These are phyloP conservation scores for Beauveria caledonica DNA, from an alignment of 2,329 filamentous ascomycete genomes.

Conservation along the genomic window DNA sequence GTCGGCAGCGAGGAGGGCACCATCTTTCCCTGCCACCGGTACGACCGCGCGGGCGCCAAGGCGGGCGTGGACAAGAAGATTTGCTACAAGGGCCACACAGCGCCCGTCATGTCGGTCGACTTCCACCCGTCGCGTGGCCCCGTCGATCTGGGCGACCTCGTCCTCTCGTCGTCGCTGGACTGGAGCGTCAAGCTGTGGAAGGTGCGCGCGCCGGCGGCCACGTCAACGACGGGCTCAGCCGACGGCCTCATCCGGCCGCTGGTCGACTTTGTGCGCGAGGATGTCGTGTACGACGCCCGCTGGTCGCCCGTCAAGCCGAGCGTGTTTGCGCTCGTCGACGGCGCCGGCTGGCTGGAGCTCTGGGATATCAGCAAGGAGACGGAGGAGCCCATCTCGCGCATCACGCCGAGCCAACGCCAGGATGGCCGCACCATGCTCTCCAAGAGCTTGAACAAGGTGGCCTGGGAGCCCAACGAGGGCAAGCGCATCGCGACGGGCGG, in stretches of 20 bases:
- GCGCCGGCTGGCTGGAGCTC: slow-evolving; percentile 82
- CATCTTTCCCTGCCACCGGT: slow-evolving; percentile 93
- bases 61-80: slow-evolving; percentile 87
- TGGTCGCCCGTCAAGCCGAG: slow-evolving; percentile 94
- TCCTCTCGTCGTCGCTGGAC: slow-evolving; percentile 86
- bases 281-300: slow-evolving; percentile 90
- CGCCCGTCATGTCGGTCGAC: slow-evolving; percentile 90
- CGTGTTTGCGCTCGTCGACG: slow-evolving; percentile 91
- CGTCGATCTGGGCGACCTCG: slow-evolving; percentile 87
- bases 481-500: slow-evolving; percentile 82
- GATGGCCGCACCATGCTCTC: slow-evolving; percentile 62
- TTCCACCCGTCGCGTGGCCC: slow-evolving; percentile 91
- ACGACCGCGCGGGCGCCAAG: slow-evolving; percentile 94
- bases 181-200: slow-evolving; percentile 99
- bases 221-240: slow-evolving; percentile 48
- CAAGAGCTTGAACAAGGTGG: slow-evolving; percentile 85
- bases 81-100: slow-evolving; percentile 82
- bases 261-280: slow-evolving; percentile 85
- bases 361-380: slow-evolving; percentile 93
- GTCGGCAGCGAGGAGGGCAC: slow-evolving; percentile 94
- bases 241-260: slow-evolving; percentile 60
- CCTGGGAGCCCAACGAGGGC: slow-evolving; percentile 88
- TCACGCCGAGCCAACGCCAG: slow-evolving; percentile 60
- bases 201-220: slow-evolving; percentile 71
- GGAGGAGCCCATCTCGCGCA: slow-evolving; percentile 80